phyloP scores from a whole-genome alignment of 352 stramenopile genomes.

The Globisporangium mamillatum region DNA sequence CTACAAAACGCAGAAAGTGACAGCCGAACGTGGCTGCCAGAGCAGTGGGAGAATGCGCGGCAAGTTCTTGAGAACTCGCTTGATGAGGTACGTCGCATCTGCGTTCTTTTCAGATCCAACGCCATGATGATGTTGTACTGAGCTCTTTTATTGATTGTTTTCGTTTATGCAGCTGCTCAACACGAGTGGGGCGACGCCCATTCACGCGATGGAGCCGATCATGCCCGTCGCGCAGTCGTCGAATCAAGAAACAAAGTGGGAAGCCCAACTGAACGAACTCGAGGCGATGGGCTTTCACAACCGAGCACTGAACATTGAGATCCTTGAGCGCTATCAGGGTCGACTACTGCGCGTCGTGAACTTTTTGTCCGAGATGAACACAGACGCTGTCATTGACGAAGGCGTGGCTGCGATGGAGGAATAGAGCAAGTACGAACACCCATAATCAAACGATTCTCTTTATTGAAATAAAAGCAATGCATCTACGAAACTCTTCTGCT shows the following conservation, averaged over 20 bases:
- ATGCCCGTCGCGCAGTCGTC: slow-evolving; percentile 49
- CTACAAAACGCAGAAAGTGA: not conserved
- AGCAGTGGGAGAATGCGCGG: slow-evolving; percentile 44
- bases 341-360: slow-evolving; percentile 82
- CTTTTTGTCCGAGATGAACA: slow-evolving; percentile 64
- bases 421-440: slow-evolving; percentile 15
- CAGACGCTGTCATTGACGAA: slow-evolving; percentile 11
- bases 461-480: slow-evolving; percentile 8
- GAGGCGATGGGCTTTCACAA: slow-evolving; percentile 74
- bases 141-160: slow-evolving; percentile 3
- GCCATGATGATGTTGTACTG: not conserved
- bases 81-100: slow-evolving; percentile 32
- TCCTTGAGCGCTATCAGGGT: slow-evolving; percentile 81
- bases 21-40: slow-evolving; percentile 25
- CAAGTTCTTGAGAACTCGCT: slow-evolving; percentile 42
- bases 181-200: slow-evolving; percentile 32
- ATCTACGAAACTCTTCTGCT: not conserved
- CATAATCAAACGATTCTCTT: slow-evolving; percentile 5
- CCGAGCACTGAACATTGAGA: slow-evolving; percentile 52
- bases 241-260: slow-evolving; percentile 59
- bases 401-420: slow-evolving; percentile 41
- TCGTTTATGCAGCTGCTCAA: slow-evolving; percentile 26
- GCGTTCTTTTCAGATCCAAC: not conserved
- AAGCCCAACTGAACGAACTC: slow-evolving; percentile 59
- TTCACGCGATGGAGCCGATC: slow-evolving; percentile 70